These are phyloP conservation scores for Stephania japonica DNA, from an alignment of 164 flowering plant species.

Conservation along the genomic window DNA sequence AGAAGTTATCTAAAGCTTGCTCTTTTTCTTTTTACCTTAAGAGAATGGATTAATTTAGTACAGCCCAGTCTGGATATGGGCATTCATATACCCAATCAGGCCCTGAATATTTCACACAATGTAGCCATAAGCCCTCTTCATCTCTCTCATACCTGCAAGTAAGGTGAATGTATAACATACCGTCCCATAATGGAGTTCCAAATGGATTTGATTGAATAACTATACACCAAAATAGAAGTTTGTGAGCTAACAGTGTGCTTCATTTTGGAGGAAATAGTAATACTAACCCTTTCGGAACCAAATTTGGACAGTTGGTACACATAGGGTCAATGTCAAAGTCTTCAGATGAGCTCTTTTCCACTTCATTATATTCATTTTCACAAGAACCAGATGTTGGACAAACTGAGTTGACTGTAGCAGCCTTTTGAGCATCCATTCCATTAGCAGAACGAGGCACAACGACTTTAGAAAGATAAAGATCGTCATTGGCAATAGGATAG, in stretches of 20 bases:
- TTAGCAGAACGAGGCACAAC: constrained; percentile 30
- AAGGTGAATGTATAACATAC: neutral
- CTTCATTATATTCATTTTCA: constrained; percentile 14
- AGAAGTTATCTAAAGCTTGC: neutral
- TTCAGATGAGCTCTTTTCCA: constrained; percentile 24
- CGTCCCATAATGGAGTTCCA: too few relatives aligned
- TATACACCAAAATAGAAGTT: too few relatives aligned
- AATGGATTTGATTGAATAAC: too few relatives aligned
- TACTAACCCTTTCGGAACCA: constrained; percentile 85
- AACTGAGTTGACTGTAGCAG: constrained; percentile 19
- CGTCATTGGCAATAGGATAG: constrained; percentile 90
- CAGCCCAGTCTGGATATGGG: constrained; percentile 89
- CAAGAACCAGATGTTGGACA: constrained; percentile 13
- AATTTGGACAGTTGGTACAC: constrained; percentile 93
- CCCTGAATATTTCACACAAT: constrained; percentile 75
- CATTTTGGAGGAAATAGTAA: neutral
- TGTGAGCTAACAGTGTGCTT: neutral
- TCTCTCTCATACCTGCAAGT: constrained; percentile 59
- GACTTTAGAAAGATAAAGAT: constrained; percentile 58
- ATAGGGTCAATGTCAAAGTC: constrained; percentile 74
- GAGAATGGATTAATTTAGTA: constrained; percentile 11
- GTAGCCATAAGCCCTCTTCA: constrained; percentile 87
- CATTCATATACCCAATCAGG: constrained; percentile 88
- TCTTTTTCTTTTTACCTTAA: neutral
- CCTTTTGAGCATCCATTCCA: constrained; percentile 54